These are phyloP conservation scores for Strigomonas oncopelti DNA, from an alignment of 208 protist species.

Conservation along the genomic window DNA sequence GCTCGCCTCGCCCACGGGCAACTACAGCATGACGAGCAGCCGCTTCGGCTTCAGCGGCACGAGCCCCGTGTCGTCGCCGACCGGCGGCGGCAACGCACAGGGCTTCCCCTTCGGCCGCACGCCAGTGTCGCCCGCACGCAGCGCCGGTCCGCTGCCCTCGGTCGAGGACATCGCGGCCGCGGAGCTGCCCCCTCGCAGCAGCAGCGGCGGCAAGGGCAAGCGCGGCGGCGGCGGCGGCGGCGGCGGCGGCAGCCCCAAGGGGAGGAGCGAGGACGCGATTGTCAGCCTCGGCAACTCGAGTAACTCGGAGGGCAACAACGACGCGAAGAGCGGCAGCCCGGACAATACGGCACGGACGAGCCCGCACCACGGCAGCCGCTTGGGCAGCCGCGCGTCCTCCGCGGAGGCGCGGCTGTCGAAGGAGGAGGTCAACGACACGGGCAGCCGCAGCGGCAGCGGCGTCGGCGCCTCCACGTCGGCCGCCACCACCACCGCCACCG, in stretches of 20 bases:
- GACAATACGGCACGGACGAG: neutral
- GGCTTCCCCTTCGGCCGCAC: neutral
- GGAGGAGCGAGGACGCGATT: neutral
- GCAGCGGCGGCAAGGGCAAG: neutral
- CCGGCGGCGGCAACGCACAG: neutral
- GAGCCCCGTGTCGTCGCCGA: neutral
- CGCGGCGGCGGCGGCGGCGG: neutral
- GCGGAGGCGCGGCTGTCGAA: neutral
- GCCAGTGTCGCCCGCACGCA: neutral
- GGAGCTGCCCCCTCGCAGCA: neutral
- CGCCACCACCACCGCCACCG: too few species aligned
- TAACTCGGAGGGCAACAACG: neutral
- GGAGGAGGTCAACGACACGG: neutral
- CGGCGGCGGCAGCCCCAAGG: neutral
- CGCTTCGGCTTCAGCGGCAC: neutral
- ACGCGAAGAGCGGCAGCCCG: neutral
- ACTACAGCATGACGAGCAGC: neutral
- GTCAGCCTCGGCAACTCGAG: neutral
- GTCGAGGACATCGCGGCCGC: neutral
- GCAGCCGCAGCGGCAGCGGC: too few species aligned
- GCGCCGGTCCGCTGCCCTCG: neutral
- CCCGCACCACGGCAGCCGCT: neutral
- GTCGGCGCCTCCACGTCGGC: too few species aligned
- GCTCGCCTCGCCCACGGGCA: neutral
- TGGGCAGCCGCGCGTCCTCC: neutral